phyloP scores from a whole-genome alignment of 2,329 filamentous ascomycete genomes.

The Talaromyces sp. region DNA sequence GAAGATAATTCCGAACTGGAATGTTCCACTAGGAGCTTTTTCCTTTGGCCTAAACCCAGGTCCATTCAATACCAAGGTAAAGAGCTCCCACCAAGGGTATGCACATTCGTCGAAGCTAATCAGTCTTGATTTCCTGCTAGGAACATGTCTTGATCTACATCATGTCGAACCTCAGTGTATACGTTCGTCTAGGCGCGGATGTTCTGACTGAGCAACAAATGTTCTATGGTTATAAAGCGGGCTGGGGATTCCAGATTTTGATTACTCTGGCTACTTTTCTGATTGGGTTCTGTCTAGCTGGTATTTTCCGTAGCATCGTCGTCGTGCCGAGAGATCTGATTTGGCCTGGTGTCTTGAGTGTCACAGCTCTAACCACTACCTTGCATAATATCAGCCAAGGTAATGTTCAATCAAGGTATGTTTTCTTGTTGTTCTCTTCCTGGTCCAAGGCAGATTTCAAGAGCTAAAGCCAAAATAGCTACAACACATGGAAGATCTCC shows the following conservation, averaged over 20 bases:
- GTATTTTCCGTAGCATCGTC: slow-evolving; percentile 64
- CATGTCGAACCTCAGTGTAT: slow-evolving; percentile 34
- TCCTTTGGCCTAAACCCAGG: slow-evolving; percentile 41
- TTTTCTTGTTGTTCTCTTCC: slow-evolving; percentile 21
- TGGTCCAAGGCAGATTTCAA: neutral
- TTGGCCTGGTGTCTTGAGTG: slow-evolving; percentile 55
- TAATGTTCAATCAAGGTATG: slow-evolving; percentile 41
- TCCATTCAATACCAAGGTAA: slow-evolving; percentile 34
- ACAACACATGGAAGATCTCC: slow-evolving; percentile 44
- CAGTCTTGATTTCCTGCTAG: slow-evolving; percentile 8
- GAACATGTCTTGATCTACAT: slow-evolving; percentile 31
- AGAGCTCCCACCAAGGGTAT: neutral
- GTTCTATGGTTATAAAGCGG: slow-evolving; percentile 30
- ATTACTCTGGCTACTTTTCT: slow-evolving; percentile 68
- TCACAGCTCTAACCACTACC: slow-evolving; percentile 68
- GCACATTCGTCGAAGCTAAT: neutral
- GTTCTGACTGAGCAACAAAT: slow-evolving; percentile 32
- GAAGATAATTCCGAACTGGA: slow-evolving; percentile 24
- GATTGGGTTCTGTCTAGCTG: slow-evolving; percentile 62
- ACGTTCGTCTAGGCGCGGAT: slow-evolving; percentile 30
- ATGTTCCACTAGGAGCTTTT: slow-evolving; percentile 32
- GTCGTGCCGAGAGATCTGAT: slow-evolving; percentile 61
- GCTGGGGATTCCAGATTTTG: slow-evolving; percentile 32
- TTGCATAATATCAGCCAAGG: slow-evolving; percentile 64
- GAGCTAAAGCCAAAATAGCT: slow-evolving; percentile 43